Evolutionary conservation across 2,329 filamentous ascomycete species (phyloP).

Genomic region (Fusarium siculi): DNA sequence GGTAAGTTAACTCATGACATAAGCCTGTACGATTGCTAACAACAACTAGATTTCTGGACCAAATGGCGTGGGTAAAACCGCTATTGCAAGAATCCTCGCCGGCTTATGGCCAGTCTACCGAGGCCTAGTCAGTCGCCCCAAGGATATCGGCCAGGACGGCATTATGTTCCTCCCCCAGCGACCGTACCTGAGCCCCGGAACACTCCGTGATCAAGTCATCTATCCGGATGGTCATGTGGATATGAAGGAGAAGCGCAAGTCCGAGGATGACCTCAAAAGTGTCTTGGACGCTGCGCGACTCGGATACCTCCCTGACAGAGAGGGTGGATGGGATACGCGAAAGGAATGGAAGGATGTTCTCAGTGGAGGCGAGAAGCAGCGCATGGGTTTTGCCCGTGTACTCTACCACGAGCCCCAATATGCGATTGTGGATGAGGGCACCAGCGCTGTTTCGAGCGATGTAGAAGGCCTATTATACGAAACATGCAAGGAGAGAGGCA

Average conservation of each 20-base stretch:
- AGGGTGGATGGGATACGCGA: slow-evolving; percentile 95
- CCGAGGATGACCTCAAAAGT: slow-evolving; percentile 79
- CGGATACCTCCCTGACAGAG: slow-evolving; percentile 88
- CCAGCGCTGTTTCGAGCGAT: slow-evolving; percentile 91
- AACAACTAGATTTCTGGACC: slow-evolving; percentile 79
- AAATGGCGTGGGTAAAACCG: slow-evolving; percentile 93
- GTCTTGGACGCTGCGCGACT: slow-evolving; percentile 86
- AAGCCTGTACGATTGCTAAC: slow-evolving; percentile 23
- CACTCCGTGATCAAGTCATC: slow-evolving; percentile 95
- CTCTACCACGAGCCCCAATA: slow-evolving; percentile 96
- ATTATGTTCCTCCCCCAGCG: slow-evolving; percentile 99
- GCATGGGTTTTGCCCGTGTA: slow-evolving; percentile 89
- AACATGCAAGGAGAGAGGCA: slow-evolving; percentile 89
- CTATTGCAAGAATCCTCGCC: slow-evolving; percentile 86
- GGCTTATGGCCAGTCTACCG: slow-evolving; percentile 97
- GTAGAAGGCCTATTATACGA: slow-evolving; percentile 96
- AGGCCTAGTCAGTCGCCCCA: slow-evolving; percentile 88
- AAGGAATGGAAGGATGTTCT: slow-evolving; percentile 99
- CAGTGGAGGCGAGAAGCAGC: slow-evolving; percentile 97
- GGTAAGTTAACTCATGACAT: slow-evolving; percentile 49
- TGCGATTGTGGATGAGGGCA: slow-evolving; percentile 95
- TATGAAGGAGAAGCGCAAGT: slow-evolving; percentile 84
- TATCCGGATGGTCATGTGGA: slow-evolving; percentile 96
- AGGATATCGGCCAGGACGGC: slow-evolving; percentile 82
- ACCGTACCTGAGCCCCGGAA: slow-evolving; percentile 91